These are phyloP conservation scores for Claviceps fusiformis DNA, from an alignment of 2,329 filamentous ascomycete genomes.

Conservation along the genomic window DNA sequence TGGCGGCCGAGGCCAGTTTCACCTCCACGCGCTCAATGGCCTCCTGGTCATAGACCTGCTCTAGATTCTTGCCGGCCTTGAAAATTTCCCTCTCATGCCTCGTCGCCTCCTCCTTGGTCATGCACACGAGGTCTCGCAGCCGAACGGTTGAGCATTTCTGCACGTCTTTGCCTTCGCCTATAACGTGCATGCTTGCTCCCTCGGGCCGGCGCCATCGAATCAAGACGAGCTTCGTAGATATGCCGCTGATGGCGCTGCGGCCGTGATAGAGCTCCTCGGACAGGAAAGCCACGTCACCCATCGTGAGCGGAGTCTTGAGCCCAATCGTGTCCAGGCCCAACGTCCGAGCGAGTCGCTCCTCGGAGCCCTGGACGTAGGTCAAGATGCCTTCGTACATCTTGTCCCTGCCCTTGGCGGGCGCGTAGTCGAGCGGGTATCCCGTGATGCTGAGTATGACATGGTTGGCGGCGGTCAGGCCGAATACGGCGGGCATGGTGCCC, in stretches of 20 bases:
- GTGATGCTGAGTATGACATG: constrained; percentile 74
- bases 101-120: constrained; percentile 83
- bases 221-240: constrained; percentile 68
- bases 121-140: constrained; percentile 64
- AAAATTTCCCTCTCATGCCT: constrained; percentile 72
- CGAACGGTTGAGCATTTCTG: constrained; percentile 64
- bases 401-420: constrained; percentile 66
- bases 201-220: constrained; percentile 63
- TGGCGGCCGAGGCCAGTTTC: constrained; percentile 53
- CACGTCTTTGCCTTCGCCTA: constrained; percentile 53
- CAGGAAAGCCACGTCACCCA: constrained; percentile 73
- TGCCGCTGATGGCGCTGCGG: constrained; percentile 67
- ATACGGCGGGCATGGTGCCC: constrained; percentile 94
- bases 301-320: constrained; percentile 64
- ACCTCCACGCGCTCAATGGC: constrained; percentile 54
- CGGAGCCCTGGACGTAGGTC: constrained; percentile 58
- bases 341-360: constrained; percentile 57
- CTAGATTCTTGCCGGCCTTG: constrained; percentile 49
- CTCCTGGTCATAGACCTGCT: constrained; percentile 60
- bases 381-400: constrained; percentile 87
- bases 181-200: constrained; percentile 39
- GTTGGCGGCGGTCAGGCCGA: constrained; percentile 83
- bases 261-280: constrained; percentile 81
- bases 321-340: constrained; percentile 37
- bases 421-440: constrained; percentile 77